phyloP scores from a whole-genome alignment of 768 basidiomycete species.

The Boletus pseudo-olivaceus region DNA sequence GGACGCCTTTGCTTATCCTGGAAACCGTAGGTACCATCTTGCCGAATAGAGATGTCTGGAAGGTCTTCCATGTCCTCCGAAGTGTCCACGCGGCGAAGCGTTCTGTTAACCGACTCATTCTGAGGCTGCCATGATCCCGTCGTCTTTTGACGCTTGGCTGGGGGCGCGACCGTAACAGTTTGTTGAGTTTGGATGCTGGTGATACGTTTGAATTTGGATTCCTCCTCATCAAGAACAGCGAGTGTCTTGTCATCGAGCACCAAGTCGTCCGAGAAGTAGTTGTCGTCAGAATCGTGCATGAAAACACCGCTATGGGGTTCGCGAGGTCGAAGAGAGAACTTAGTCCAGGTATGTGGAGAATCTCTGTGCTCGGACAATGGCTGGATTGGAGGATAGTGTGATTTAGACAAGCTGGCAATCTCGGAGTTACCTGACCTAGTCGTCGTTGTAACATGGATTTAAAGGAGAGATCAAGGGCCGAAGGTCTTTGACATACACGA shows the following conservation, averaged over 20 bases:
- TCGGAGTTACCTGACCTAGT: not conserved
- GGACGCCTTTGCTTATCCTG: constrained; percentile 21
- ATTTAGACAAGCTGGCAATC: not conserved
- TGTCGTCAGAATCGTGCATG: constrained; percentile 69
- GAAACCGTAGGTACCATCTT: constrained; percentile 55
- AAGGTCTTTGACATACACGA: too few species aligned
- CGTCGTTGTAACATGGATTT: too few species aligned
- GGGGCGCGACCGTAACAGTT: constrained; percentile 31
- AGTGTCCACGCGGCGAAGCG: constrained; percentile 24
- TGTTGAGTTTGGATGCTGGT: constrained; percentile 25
- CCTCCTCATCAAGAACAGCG: constrained; percentile 59
- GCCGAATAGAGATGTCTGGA: constrained; percentile 60
- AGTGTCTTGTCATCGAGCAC: constrained; percentile 60
- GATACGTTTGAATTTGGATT: constrained; percentile 35
- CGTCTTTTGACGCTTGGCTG: constrained; percentile 57
- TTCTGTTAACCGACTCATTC: constrained; percentile 30
- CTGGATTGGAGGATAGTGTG: not conserved
- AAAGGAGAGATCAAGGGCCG: too few species aligned
- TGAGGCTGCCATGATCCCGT: constrained; percentile 42
- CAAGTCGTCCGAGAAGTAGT: constrained; percentile 62
- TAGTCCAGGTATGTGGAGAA: not conserved
- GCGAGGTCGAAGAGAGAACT: not conserved
- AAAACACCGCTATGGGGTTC: not conserved
- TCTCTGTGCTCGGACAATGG: not conserved
- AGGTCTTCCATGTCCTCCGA: constrained; percentile 47